phyloP scores from a whole-genome alignment of 495 filamentous ascomycete genomes.

The Xylaria castorea region DNA sequence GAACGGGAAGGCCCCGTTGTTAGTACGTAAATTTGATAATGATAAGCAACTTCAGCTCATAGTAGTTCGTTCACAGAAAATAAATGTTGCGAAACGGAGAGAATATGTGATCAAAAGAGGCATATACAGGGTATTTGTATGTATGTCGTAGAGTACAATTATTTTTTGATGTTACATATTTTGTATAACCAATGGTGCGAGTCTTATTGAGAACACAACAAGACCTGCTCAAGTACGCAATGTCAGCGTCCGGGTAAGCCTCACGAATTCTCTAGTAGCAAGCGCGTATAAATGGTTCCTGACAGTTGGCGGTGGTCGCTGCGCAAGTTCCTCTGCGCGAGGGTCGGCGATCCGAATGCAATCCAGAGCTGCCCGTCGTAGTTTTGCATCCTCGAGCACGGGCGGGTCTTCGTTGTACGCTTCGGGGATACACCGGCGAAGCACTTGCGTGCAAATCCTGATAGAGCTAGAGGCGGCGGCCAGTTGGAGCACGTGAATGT shows the following conservation, averaged over 20 bases:
- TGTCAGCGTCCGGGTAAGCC: background rate
- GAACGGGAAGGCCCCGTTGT: conserved; percentile 20
- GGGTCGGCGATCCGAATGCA: conserved; percentile 63
- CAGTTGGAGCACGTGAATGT: conserved; percentile 60
- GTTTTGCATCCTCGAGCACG: conserved; percentile 50
- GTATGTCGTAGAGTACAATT: background rate
- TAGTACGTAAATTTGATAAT: background rate
- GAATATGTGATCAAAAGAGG: background rate
- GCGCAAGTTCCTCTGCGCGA: background rate
- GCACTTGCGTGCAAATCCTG: conserved; percentile 52
- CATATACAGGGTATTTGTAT: conserved; percentile 1
- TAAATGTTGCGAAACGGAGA: background rate
- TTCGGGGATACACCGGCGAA: conserved; percentile 60
- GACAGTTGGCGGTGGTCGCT: background rate
- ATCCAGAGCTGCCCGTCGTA: conserved; percentile 51
- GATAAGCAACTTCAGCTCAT: conserved; percentile 4
- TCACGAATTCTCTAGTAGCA: conserved; percentile 12
- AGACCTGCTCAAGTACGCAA: background rate
- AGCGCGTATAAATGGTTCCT: background rate
- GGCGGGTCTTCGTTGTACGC: conserved; percentile 65
- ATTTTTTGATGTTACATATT: background rate
- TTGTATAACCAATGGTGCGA: background rate
- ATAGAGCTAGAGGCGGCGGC: conserved; percentile 57
- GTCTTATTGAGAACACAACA: background rate
- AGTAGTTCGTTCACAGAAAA: background rate